Percentiles rank a stretch among this genome's conserved stretches.
These are phyloP conservation scores for Exophiala alcalophila DNA, from an alignment of 2,329 filamentous ascomycete genomes.

Conservation along the genomic window DNA sequence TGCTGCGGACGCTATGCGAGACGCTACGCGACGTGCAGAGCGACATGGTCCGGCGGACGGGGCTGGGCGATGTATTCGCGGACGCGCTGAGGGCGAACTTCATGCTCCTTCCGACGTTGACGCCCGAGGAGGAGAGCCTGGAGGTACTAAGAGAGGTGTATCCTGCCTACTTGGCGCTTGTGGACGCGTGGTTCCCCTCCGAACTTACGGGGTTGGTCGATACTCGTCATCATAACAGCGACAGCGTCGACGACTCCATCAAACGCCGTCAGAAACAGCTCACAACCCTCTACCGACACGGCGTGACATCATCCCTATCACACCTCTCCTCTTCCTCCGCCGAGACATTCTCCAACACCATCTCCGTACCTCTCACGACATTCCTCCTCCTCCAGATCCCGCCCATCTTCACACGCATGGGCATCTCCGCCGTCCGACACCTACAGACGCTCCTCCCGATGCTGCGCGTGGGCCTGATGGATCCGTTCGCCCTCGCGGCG, in stretches of 20 bases:
- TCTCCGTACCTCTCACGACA: slow-evolving; percentile 50
- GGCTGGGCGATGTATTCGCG: slow-evolving; percentile 46
- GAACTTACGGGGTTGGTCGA: no score
- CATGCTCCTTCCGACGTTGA: slow-evolving; percentile 73
- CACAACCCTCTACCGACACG: slow-evolving; percentile 44
- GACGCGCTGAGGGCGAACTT: slow-evolving; percentile 59
- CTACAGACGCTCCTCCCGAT: slow-evolving; percentile 65
- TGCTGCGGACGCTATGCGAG: slow-evolving; percentile 38
- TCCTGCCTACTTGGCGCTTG: slow-evolving; percentile 61
- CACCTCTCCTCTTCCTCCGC: slow-evolving; percentile 41
- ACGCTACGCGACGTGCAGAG: slow-evolving; percentile 33
- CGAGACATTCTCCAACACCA: slow-evolving; percentile 43
- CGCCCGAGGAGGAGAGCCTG: slow-evolving; percentile 68
- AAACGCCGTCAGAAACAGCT: slow-evolving; percentile 44
- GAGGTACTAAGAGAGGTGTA: slow-evolving; percentile 64
- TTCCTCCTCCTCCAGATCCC: slow-evolving; percentile 37
- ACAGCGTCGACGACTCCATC: slow-evolving; percentile 32
- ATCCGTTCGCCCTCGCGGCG: slow-evolving; percentile 63
- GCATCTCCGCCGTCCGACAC: slow-evolving; percentile 40
- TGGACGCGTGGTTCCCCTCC: slow-evolving; percentile 43
- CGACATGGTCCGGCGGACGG: slow-evolving; percentile 42
- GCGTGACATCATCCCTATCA: slow-evolving; percentile 44
- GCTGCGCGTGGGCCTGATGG: slow-evolving; percentile 61
- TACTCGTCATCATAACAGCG: background rate
- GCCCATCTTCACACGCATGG: slow-evolving; percentile 34